Evolutionary conservation across 495 filamentous ascomycete species (phyloP).

Genomic region (Penicillium roqueforti): DNA sequence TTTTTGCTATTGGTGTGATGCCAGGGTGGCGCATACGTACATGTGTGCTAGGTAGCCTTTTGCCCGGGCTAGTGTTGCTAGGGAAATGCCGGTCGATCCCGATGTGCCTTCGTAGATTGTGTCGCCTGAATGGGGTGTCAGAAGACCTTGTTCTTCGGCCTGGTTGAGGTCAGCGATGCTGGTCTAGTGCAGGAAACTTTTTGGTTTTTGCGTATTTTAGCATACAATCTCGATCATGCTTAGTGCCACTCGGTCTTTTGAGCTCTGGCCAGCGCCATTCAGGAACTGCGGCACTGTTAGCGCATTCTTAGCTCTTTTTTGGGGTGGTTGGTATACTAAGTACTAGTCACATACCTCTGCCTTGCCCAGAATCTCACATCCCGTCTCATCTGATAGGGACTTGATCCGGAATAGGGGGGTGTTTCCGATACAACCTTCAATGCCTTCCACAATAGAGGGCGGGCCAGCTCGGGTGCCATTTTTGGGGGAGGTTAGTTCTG

Average conservation of each 20-base stretch:
- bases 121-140: conserved; percentile 79
- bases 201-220: neutral
- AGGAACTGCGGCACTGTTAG: conserved; percentile 53
- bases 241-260: conserved; percentile 92
- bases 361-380: conserved; percentile 89
- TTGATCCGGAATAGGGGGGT: conserved; percentile 87
- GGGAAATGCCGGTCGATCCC: conserved; percentile 87
- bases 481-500: neutral
- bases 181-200: neutral
- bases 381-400: conserved; percentile 84
- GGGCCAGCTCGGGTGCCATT: conserved; percentile 34
- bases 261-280: conserved; percentile 91
- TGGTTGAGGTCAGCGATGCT: conserved; percentile 18
- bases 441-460: conserved; percentile 57
- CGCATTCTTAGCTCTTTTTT: conserved; percentile 2
- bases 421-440: conserved; percentile 91
- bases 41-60: conserved; percentile 91
- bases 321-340: neutral
- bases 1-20: conserved; percentile 6
- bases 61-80: conserved; percentile 83
- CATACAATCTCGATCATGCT: conserved; percentile 74
- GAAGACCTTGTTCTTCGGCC: conserved; percentile 74
- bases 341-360: conserved; percentile 58
- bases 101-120: conserved; percentile 97
- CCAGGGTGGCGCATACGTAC: conserved; percentile 54